Conservation (phyloP, 352 stramenopile species). For the Globisporangium middletonii region DNA sequence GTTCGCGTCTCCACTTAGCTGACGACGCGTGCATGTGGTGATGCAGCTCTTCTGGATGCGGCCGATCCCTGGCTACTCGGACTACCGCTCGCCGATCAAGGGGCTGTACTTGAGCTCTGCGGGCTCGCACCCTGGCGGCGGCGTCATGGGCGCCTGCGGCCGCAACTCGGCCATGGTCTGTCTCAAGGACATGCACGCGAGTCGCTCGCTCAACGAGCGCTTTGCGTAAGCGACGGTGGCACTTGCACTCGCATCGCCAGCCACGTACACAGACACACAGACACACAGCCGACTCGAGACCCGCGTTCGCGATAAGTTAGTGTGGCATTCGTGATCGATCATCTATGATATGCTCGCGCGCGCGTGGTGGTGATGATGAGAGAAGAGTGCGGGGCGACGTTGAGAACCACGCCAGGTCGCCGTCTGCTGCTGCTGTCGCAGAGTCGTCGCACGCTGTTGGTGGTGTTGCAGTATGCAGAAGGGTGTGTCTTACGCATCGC, state of each 20-base stretch:
- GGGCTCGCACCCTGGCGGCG: conserved; percentile 85
- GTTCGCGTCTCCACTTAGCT: not conserved
- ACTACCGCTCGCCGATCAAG: conserved; percentile 77
- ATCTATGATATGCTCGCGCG: conserved; percentile 12
- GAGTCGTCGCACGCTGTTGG: no score
- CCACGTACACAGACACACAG: not conserved
- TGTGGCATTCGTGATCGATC: conserved; percentile 9
- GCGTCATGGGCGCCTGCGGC: conserved; percentile 87
- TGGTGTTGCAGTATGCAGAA: not conserved
- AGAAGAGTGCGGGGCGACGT: no score
- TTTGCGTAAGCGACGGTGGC: not conserved
- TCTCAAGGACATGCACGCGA: conserved; percentile 50
- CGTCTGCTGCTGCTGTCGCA: not conserved
- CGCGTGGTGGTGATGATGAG: no score
- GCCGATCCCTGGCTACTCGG: conserved; percentile 74
- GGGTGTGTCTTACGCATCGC: conserved; percentile 39
- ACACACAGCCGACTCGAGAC: not conserved
- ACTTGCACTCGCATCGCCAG: no score
- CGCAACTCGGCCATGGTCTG: conserved; percentile 77
- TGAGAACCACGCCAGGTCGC: no score
- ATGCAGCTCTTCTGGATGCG: conserved; percentile 81
- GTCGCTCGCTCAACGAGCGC: conserved; percentile 2
- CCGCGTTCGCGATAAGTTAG: conserved; percentile 8
- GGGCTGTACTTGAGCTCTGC: conserved; percentile 84
- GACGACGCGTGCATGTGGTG: conserved; percentile 3